Base-by-base conservation (phyloP, 371 early-diverging fungal species). In the Dinochytrium kinnereticum region DNA sequence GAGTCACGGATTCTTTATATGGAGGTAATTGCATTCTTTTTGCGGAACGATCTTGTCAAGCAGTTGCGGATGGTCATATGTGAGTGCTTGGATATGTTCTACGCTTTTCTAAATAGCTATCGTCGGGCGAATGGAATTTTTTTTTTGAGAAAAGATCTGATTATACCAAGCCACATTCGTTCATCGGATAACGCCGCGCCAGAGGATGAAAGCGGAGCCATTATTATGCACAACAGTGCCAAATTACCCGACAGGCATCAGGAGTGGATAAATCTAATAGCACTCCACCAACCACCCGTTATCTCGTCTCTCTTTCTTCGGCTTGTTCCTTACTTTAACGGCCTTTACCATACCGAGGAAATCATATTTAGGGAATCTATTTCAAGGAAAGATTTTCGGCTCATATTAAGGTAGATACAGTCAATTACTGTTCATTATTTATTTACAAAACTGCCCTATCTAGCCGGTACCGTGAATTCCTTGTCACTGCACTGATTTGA, bases 21-120 rank as follows among this genome's bases (percentile, higher is more conserved):
- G 26, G 95, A 95, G 71, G 90, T 93, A 26, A 82, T 95, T 55
- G 92, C 91, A 0, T 93, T 88, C 71, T 78, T 97, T 70, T 86
- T 97, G 51, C 87, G 94, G 36, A 89, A 93, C 69, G 89, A 90
- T 50, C 65, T 93, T 1, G 89, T 96, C 2, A 87, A 90, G 1
- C 96, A 96, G 73, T 77, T 94, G 31, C 94, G 96, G 77, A 93
- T 93, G 78, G 95, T 93, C 77, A 85, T 95, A n/a, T 78, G 81
- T 81, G 61, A 64, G 78, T 64, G 59, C 15, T 5, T 68, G 7
- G 55, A n/a, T n/a, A n/a, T 19, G 67, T 68, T 49, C 26, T 28
- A 33, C 65, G 73, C 73, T 30, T 40, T 71, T 59, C 72, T 15
- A 28, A 74, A 31, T 44, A 19, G 50, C 57, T 40, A 50, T n/a